Percentiles rank a stretch among this genome's conserved stretches.
phyloP scores from a whole-genome alignment of 495 filamentous ascomycete genomes.

The Pyrenula massariospora region DNA sequence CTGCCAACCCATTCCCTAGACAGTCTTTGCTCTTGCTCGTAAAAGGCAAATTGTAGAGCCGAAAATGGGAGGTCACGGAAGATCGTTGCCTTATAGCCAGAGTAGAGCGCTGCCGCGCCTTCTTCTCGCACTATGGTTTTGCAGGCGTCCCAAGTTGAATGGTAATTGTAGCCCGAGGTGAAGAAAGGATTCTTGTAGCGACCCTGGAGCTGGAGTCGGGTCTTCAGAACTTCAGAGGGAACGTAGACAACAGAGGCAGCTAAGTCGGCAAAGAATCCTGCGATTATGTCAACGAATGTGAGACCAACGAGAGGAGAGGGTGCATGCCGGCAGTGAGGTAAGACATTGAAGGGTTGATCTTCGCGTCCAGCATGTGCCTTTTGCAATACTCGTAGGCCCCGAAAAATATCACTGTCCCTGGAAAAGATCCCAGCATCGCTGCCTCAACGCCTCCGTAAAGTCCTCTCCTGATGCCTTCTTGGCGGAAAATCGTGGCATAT shows the following conservation, averaged over 20 bases:
- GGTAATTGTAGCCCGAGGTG: slow-evolving; percentile 88
- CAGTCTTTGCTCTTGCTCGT: slow-evolving; percentile 80
- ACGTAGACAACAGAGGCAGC: slow-evolving; percentile 90
- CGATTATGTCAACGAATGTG: slow-evolving; percentile 7
- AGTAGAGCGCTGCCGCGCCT: slow-evolving; percentile 75
- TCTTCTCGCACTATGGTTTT: slow-evolving; percentile 74
- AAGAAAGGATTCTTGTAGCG: slow-evolving; percentile 92
- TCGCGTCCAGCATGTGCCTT: slow-evolving; percentile 70
- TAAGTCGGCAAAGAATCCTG: slow-evolving; percentile 82
- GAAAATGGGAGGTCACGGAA: slow-evolving; percentile 93
- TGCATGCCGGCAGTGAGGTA: slow-evolving; percentile 70
- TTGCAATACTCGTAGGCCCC: slow-evolving; percentile 95
- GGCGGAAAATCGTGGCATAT: slow-evolving; percentile 82
- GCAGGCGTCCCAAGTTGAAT: slow-evolving; percentile 62
- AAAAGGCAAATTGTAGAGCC: slow-evolving; percentile 93
- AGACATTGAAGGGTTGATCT: slow-evolving; percentile 63
- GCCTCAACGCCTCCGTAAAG: slow-evolving; percentile 90
- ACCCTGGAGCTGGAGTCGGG: slow-evolving; percentile 85
- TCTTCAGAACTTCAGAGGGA: slow-evolving; percentile 93
- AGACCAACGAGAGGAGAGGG: background rate
- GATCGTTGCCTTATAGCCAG: slow-evolving; percentile 87
- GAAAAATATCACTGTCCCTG: slow-evolving; percentile 90
- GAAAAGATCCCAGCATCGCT: slow-evolving; percentile 83
- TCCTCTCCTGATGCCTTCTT: slow-evolving; percentile 79
- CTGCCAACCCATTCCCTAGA: slow-evolving; percentile 63